phyloP scores from a whole-genome alignment of 1,284 basidiomycete genomes.

The Ceratobasidium theobromae region DNA sequence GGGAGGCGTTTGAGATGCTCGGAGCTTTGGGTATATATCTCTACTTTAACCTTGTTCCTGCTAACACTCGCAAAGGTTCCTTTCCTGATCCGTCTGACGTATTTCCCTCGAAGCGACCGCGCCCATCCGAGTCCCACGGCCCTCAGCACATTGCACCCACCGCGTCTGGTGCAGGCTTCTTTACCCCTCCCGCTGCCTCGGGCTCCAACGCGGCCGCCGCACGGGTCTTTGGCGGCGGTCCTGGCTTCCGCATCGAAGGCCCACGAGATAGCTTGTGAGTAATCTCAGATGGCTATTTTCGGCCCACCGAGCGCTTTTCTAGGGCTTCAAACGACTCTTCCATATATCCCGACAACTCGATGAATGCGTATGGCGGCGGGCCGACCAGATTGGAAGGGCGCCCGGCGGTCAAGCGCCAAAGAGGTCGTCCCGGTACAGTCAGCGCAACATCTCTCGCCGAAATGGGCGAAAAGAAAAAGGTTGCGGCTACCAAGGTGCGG shows the following conservation, averaged over 20 bases:
- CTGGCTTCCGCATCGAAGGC: conserved; percentile 4
- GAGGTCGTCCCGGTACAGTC: conserved; percentile 1
- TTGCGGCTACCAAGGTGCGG: conserved; percentile 6
- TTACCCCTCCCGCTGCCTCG: conserved; percentile 8
- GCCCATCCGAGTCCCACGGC: conserved; percentile 38
- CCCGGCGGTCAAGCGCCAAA: conserved; percentile 17
- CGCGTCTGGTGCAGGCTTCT: conserved; percentile 28
- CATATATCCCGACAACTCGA: conserved; percentile 27
- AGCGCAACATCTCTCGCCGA: conserved; percentile 5
- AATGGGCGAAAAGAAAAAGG: conserved; percentile 26
- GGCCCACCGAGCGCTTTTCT: neutral
- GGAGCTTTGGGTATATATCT: conserved; percentile 71
- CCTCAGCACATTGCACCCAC: conserved; percentile 36
- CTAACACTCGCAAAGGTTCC: neutral
- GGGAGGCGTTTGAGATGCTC: conserved; percentile 92
- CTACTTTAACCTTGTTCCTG: neutral
- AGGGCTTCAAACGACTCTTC: conserved; percentile 21
- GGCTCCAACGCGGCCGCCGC: conserved; percentile 14
- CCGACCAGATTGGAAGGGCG: conserved; percentile 17
- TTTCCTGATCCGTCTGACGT: conserved; percentile 2
- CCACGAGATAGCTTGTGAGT: conserved; percentile 24
- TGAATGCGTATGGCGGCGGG: conserved; percentile 18
- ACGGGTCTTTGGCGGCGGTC: conserved; percentile 18
- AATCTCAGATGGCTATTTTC: neutral
- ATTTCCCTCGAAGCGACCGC: conserved; percentile 38